Percentiles rank a stretch among this genome's conserved stretches.
phyloP scores from a whole-genome alignment of 345 rosid species.

The Ailanthus altissimus region DNA sequence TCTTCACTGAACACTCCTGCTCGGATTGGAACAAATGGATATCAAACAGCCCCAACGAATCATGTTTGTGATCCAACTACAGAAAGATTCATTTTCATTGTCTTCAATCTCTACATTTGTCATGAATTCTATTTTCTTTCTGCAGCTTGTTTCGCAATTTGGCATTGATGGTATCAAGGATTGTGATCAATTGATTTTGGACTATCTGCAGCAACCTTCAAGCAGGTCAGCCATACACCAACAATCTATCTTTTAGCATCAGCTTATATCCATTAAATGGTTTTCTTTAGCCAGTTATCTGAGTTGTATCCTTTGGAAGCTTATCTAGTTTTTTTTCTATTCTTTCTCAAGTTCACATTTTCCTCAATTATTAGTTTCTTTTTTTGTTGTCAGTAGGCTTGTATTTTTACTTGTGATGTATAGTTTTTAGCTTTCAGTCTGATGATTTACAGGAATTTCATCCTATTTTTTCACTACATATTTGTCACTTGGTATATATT shows the following conservation, averaged over 20 bases:
- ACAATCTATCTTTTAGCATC: background rate
- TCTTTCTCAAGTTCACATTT: background rate
- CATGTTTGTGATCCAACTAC: conserved; percentile 43
- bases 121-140: conserved; percentile 5
- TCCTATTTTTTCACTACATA: background rate
- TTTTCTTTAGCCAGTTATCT: background rate
- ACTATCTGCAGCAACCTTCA: conserved; percentile 70
- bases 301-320: background rate
- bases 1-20: conserved; percentile 40
- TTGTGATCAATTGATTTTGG: conserved; percentile 74
- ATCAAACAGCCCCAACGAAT: conserved; percentile 41
- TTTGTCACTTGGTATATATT: background rate
- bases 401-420: background rate
- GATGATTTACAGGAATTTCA: background rate
- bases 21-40: conserved; percentile 37
- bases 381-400: background rate
- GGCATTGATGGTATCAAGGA: conserved; percentile 61
- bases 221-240: conserved; percentile 56
- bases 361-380: background rate
- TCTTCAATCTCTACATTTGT: background rate
- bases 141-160: conserved; percentile 50
- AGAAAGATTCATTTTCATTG: background rate
- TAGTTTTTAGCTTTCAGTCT: background rate
- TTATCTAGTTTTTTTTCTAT: background rate
- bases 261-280: background rate